Percentiles rank a stretch among this genome's conserved stretches.
Evolutionary conservation across 106 monocot species (phyloP).

Genomic region (Iris macrosiphon): DNA sequence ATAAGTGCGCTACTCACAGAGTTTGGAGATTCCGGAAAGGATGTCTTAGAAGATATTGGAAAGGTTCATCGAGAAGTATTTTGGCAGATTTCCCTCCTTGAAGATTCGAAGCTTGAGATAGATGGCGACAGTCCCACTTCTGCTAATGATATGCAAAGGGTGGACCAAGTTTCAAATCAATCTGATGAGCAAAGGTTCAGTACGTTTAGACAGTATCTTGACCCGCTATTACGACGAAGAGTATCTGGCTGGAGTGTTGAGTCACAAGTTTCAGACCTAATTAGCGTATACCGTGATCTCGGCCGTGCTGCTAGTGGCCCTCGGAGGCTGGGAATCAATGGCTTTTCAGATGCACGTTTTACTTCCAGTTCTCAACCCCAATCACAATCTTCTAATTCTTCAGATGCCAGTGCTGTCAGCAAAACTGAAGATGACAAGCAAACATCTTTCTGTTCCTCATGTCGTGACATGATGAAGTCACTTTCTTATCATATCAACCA

Average conservation of each 20-base stretch:
- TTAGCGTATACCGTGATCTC: constrained; percentile 86
- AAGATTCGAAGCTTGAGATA: constrained; percentile 62
- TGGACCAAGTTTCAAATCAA: constrained; percentile 28
- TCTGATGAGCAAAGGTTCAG: constrained; percentile 62
- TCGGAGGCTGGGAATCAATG: constrained; percentile 51
- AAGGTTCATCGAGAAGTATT: constrained; percentile 79
- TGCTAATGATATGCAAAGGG: constrained; percentile 32
- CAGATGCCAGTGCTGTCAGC: constrained; percentile 19
- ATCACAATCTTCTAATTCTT: constrained; percentile 23
- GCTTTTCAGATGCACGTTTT: constrained; percentile 23
- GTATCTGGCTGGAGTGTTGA: constrained; percentile 83
- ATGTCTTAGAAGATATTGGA: constrained; percentile 87
- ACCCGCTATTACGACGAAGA: constrained; percentile 81
- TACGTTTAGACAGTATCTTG: constrained; percentile 82
- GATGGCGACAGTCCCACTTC: constrained; percentile 32
- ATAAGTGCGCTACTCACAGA: constrained; percentile 78
- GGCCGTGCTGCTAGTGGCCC: constrained; percentile 49
- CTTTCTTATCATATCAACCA: constrained; percentile 89
- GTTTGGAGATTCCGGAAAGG: constrained; percentile 84
- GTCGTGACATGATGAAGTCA: constrained; percentile 89
- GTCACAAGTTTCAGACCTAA: constrained; percentile 93
- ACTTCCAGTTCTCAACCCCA: constrained; percentile 25
- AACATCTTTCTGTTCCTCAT: constrained; percentile 52
- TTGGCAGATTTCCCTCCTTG: constrained; percentile 90
- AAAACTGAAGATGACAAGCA: constrained; percentile 71